These are phyloP conservation scores for Wickerhamiella nectarea DNA, from an alignment of 805 yeast species.

Conservation along the genomic window DNA sequence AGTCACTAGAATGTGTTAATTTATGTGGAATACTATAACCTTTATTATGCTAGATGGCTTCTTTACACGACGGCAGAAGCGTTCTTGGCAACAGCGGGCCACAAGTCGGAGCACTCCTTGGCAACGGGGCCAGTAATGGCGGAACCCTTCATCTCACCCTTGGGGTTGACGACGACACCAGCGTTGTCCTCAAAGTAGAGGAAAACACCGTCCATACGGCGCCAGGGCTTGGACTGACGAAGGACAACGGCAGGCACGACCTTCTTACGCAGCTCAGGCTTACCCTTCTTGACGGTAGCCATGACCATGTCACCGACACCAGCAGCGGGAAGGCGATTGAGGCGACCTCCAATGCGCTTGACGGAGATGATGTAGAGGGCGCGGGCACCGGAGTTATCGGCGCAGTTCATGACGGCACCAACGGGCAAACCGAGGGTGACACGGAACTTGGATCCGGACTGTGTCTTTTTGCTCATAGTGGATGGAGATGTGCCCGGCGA, in stretches of 20 bases:
- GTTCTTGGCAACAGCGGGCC: constrained; percentile 99
- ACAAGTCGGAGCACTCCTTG: constrained; percentile 99
- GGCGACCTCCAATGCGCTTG: constrained; percentile 98
- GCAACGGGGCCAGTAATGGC: constrained; percentile 99
- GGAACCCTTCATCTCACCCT: constrained; percentile 99
- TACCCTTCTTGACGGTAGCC: constrained; percentile 99
- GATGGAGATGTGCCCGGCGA: constrained; percentile 5
- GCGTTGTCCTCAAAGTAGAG: constrained; percentile 99
- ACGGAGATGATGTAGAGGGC: constrained; percentile 97
- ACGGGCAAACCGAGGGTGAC: constrained; percentile 99
- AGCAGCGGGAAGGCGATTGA: constrained; percentile 99
- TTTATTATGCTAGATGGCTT: constrained; percentile 11
- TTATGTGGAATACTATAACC: constrained; percentile 11
- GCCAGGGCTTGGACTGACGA: constrained; percentile 99
- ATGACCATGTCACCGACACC: constrained; percentile 83
- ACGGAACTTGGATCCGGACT: constrained; percentile 85
- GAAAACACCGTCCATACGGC: constrained; percentile 99
- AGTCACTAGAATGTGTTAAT: neutral
- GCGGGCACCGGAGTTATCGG: constrained; percentile 99
- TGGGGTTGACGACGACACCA: constrained; percentile 99
- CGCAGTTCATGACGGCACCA: constrained; percentile 99
- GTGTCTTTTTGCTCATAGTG: constrained; percentile 20
- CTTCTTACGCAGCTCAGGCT: constrained; percentile 99
- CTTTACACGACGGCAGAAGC: constrained; percentile 99
- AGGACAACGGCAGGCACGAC: constrained; percentile 99